Evolutionary conservation across 2,329 filamentous ascomycete species (phyloP).

Genomic region (Stemphylium lycopersici): DNA sequence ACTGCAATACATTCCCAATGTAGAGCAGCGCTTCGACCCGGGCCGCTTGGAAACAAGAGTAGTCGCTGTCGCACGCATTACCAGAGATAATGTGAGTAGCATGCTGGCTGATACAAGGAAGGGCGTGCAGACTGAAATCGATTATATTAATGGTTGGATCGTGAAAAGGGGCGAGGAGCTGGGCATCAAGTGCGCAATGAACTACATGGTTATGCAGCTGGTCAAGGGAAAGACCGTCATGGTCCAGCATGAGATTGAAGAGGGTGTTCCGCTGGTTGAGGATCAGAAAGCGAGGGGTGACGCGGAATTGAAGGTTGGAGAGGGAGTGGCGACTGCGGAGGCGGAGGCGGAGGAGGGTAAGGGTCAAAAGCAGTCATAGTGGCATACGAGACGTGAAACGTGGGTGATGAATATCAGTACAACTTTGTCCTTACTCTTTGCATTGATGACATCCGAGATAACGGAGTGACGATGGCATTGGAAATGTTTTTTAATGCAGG

Average conservation of each 20-base stretch:
- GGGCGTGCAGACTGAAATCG: constrained; percentile 72
- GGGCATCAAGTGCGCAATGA: constrained; percentile 73
- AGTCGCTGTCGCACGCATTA: constrained; percentile 60
- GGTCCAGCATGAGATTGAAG: constrained; percentile 48
- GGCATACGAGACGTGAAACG: too few species aligned
- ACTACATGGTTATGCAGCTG: constrained; percentile 73
- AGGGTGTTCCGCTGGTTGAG: constrained; percentile 48
- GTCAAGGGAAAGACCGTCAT: constrained; percentile 72
- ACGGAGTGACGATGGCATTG: too few species aligned
- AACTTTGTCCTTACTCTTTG: too few species aligned
- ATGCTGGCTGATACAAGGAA: constrained; percentile 71
- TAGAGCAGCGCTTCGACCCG: constrained; percentile 64
- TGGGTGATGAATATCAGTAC: too few species aligned
- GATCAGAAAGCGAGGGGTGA: constrained; percentile 8
- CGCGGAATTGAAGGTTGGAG: neutral
- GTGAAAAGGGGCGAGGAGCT: constrained; percentile 73
- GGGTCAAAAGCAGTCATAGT: neutral
- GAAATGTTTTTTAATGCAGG: too few species aligned
- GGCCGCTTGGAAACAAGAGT: constrained; percentile 68
- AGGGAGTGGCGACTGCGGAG: neutral
- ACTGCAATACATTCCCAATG: constrained; percentile 64
- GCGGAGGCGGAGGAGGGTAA: too few species aligned
- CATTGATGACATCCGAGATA: too few species aligned
- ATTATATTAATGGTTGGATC: constrained; percentile 90
- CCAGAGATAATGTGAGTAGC: constrained; percentile 64